Evolutionary conservation across 176 grass and related monocot genomes (phyloP), one percentile per base, ranked within the genome.

Genomic region (Carex scoparia): DNA sequence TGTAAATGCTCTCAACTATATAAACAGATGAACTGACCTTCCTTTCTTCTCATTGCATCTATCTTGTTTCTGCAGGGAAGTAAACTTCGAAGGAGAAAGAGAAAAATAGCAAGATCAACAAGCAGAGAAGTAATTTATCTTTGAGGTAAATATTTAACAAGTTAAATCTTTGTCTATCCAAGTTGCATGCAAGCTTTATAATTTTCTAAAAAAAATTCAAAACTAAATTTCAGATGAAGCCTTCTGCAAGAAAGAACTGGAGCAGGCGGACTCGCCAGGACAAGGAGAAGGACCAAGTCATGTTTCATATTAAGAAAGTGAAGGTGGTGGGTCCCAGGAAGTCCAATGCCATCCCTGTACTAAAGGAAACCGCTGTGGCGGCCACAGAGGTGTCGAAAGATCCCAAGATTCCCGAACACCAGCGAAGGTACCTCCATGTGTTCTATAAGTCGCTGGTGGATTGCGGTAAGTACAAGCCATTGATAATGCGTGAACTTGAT

Each of bases 171-270:
- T 8, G 46, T 67, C 61, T 23, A 67, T 83, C 38, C 15, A 19
- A 67, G 12, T 67, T 83, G 61, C 60, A 83, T 67, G 38, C 19
- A 83, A 68, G 18, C 2, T 58, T 49, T 32, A 37, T 65, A 14
- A 49, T 68, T 83, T 83, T 42, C 23, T 83, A 60, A 81, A 60
- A 81, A 61, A 10, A 12, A 5, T 81, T 42, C 13, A 7, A 67
- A 83, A 49, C 67, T 49, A 32, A 55, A 14, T 55, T 65, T 11
- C 12, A 83, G 80, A 83, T 83, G 80, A 38, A 30, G 38, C 80
- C 42, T 19, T 28, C 9, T 4, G 49, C n/a, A 27, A 66, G 15
- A 65, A n/a, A 31, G 32, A 49, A 65, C 4, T 5, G 7, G 48
- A 37, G 55, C 61, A 66, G 65, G 38, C 61, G 30, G 30, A 32